Percentiles rank a stretch among this genome's conserved stretches.
Evolutionary conservation across 352 stramenopile species (phyloP).

Genomic region (Pythium coloratum): DNA sequence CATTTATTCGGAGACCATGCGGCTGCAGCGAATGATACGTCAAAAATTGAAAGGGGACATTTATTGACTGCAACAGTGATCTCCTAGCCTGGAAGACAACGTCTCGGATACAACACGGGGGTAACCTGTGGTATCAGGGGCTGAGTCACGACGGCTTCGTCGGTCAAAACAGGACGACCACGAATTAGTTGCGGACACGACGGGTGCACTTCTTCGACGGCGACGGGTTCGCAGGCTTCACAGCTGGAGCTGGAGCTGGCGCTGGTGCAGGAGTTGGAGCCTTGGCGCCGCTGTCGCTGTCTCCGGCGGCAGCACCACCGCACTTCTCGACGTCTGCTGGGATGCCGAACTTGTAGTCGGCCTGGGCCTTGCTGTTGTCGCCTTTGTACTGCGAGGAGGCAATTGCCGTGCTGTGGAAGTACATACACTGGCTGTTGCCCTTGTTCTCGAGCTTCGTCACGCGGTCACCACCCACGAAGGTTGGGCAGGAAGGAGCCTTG

Average conservation of each 20-base stretch:
- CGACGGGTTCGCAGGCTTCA: no score
- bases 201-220: no score
- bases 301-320: slow-evolving; percentile 14
- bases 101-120: no score
- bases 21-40: no score
- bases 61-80: no score
- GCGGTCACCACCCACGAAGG: slow-evolving; percentile 44
- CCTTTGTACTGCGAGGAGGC: slow-evolving; percentile 40
- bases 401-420: slow-evolving; percentile 52
- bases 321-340: slow-evolving; percentile 15
- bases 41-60: no score
- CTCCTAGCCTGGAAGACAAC: no score
- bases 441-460: slow-evolving; percentile 45
- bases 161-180: no score
- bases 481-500: slow-evolving; percentile 31
- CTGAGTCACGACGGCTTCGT: no score
- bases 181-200: no score
- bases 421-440: slow-evolving; percentile 41
- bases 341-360: slow-evolving; percentile 47
- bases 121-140: no score
- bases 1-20: no score
- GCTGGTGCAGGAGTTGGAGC: neutral
- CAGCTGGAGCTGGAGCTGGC: neutral
- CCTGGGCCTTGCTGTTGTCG: slow-evolving; percentile 38
- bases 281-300: neutral